phyloP scores from a whole-genome alignment of 768 basidiomycete genomes.

The Boletellus emodensis region DNA sequence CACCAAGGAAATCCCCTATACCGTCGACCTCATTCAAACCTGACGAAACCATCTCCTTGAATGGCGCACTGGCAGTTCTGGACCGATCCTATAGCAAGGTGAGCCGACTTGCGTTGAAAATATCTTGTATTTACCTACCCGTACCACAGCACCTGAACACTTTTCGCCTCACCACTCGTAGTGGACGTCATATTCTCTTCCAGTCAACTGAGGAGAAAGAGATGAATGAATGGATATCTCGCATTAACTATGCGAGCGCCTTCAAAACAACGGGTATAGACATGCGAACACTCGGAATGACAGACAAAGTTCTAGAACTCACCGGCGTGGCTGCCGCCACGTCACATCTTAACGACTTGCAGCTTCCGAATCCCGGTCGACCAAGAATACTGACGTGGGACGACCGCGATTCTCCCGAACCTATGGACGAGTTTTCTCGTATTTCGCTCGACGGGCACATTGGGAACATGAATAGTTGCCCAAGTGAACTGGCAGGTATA shows the following conservation, averaged over 20 bases:
- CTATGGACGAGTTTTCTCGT: constrained; percentile 34
- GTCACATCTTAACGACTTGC: constrained; percentile 73
- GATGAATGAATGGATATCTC: constrained; percentile 85
- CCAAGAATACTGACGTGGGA: constrained; percentile 39
- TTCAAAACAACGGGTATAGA: constrained; percentile 83
- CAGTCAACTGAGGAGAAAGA: constrained; percentile 67
- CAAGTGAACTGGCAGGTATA: constrained; percentile 25
- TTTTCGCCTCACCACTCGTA: constrained; percentile 71
- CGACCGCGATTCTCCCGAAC: constrained; percentile 34
- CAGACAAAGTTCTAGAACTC: constrained; percentile 64
- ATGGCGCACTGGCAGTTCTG: constrained; percentile 73
- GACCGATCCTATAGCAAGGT: constrained; percentile 81
- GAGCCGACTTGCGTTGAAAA: constrained; percentile 12
- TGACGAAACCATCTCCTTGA: constrained; percentile 80
- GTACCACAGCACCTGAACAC: constrained; percentile 52
- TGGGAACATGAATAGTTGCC: constrained; percentile 28
- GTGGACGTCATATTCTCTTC: constrained; percentile 79
- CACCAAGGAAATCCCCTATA: constrained; percentile 36
- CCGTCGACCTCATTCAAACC: constrained; percentile 55
- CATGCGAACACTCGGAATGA: constrained; percentile 73
- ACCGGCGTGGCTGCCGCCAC: constrained; percentile 84
- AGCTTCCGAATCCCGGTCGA: constrained; percentile 29
- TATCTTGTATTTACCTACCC: constrained; percentile 3
- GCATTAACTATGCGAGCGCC: constrained; percentile 90
- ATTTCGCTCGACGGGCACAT: constrained; percentile 25